Percentiles rank a stretch among this genome's conserved stretches.
phyloP scores from a whole-genome alignment of 441 rosid species.

The Gossypium lobatum region DNA sequence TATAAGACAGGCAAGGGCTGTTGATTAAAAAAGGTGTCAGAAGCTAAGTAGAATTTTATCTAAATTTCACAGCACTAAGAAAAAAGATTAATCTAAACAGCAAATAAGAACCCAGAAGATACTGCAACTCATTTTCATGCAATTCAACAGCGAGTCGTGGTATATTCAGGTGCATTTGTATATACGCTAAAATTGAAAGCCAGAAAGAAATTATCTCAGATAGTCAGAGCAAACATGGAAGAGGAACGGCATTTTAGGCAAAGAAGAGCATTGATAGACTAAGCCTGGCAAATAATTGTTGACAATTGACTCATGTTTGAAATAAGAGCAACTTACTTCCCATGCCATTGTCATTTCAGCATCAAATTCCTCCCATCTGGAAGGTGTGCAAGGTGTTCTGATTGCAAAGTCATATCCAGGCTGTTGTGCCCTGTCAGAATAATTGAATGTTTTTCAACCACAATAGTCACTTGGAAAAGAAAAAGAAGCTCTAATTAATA shows the following conservation, averaged over 20 bases:
- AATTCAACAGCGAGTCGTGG: background rate
- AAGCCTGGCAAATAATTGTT: background rate
- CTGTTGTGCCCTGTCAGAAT: constrained; percentile 51
- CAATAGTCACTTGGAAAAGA: background rate
- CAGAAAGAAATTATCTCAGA: background rate
- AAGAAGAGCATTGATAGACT: background rate
- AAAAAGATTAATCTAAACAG: background rate
- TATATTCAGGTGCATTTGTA: background rate
- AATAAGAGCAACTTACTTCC: constrained; percentile 60
- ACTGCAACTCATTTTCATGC: background rate
- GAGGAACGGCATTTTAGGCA: background rate
- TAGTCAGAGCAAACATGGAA: background rate
- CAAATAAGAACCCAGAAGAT: background rate
- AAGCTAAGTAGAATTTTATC: background rate
- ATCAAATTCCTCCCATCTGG: constrained; percentile 92
- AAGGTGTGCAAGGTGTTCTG: constrained; percentile 92
- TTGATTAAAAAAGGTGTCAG: background rate
- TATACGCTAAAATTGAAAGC: background rate
- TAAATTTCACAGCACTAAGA: background rate
- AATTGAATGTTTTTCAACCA: constrained; percentile 17
- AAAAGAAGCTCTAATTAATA: constrained; percentile 7
- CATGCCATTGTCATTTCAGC: constrained; percentile 86
- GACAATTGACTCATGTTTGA: background rate
- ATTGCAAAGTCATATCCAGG: constrained; percentile 82
- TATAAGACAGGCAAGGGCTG: background rate